Percentiles rank a stretch among this genome's conserved stretches.
These are phyloP conservation scores for Bryoglossum gracile DNA, from an alignment of 495 filamentous ascomycete species.

Conservation along the genomic window DNA sequence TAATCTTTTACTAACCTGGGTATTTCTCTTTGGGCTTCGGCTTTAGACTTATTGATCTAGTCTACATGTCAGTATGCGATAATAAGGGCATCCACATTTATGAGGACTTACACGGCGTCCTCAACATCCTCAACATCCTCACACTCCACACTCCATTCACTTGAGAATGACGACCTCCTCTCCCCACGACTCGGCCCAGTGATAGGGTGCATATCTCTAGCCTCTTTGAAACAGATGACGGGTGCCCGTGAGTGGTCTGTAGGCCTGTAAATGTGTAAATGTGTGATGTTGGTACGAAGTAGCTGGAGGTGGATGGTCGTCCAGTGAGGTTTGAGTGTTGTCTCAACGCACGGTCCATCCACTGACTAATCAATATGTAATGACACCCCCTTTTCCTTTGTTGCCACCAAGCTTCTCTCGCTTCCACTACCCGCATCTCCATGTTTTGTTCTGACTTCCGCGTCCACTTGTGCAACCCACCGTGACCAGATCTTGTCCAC, in stretches of 20 bases:
- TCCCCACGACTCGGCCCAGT: too few species aligned
- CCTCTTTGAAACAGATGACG: too few species aligned
- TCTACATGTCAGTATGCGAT: background rate
- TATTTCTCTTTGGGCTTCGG: slow-evolving; percentile 12
- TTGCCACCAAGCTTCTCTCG: background rate
- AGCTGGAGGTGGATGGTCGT: background rate
- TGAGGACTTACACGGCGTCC: background rate
- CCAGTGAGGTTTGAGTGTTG: too few species aligned
- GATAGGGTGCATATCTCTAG: too few species aligned
- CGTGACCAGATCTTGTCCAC: background rate
- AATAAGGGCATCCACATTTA: too few species aligned
- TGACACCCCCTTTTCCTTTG: background rate
- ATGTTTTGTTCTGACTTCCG: background rate
- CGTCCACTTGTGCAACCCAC: background rate
- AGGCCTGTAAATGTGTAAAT: background rate
- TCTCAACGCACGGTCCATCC: too few species aligned
- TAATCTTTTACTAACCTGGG: slow-evolving; percentile 6
- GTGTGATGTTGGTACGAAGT: background rate
- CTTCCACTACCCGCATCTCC: background rate
- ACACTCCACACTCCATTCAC: background rate
- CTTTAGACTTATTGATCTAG: slow-evolving; percentile 7
- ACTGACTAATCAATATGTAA: too few species aligned
- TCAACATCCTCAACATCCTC: slow-evolving; percentile 1
- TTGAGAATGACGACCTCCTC: background rate
- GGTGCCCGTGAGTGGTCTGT: too few species aligned